Evolutionary conservation across 352 stramenopile genomes (phyloP).

Genomic region (Globisporangium perplexum): DNA sequence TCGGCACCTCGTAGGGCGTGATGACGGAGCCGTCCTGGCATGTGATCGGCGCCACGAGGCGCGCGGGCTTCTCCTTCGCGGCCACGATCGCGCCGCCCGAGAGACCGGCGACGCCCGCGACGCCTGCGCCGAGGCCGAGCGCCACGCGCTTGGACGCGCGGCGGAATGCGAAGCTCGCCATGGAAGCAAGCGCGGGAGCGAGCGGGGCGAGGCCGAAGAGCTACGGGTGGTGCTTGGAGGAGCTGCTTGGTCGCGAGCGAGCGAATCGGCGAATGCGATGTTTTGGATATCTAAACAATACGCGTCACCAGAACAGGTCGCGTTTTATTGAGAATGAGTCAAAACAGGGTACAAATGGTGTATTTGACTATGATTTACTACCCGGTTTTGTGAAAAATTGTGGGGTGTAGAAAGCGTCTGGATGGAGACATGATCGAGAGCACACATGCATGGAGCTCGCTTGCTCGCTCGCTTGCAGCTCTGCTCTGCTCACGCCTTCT

Average conservation of each 20-base stretch:
- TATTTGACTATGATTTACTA: no score
- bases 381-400: no score
- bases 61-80: conserved; percentile 59
- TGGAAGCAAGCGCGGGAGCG: no score
- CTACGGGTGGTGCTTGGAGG: neutral
- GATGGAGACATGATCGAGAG: no score
- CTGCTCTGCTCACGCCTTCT: no score
- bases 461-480: no score
- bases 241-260: conserved; percentile 8
- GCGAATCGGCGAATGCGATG: conserved; percentile 35
- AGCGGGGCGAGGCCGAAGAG: neutral
- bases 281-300: neutral
- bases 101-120: conserved; percentile 40
- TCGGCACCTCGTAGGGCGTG: conserved; percentile 77
- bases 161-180: conserved; percentile 61
- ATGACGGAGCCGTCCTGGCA: conserved; percentile 84
- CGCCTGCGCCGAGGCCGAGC: conserved; percentile 44
- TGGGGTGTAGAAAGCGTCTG: no score
- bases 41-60: conserved; percentile 69
- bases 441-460: no score
- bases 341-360: no score
- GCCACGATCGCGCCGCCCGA: conserved; percentile 55
- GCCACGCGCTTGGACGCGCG: conserved; percentile 46
- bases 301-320: no score
- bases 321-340: no score